These are phyloP conservation scores for Proliferodiscus dingleyae DNA, from an alignment of 2,329 filamentous ascomycete species.

Conservation along the genomic window DNA sequence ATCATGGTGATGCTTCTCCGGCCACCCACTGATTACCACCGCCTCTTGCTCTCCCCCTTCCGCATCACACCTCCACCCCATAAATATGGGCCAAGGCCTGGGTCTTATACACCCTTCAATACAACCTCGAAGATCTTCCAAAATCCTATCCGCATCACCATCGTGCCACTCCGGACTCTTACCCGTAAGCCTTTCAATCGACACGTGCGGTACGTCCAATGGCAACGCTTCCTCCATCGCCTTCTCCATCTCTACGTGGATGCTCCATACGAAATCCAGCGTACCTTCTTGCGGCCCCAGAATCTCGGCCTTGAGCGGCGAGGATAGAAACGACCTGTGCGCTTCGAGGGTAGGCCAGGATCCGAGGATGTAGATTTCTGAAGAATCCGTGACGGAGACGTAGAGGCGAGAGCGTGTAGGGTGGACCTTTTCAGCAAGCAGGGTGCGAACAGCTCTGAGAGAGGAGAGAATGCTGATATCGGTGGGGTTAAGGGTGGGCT, in stretches of 20 bases:
- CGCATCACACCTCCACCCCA: not conserved
- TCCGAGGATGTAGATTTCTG: slow-evolving; percentile 5
- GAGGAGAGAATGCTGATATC: not conserved
- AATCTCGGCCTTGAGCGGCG: not conserved
- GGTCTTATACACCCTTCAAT: too few species aligned
- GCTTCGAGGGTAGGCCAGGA: not conserved
- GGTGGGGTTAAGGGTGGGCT: not conserved
- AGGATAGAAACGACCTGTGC: not conserved
- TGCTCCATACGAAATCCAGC: not conserved
- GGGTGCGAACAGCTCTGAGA: not conserved
- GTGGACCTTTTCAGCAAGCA: slow-evolving; percentile 1
- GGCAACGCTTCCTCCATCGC: not conserved
- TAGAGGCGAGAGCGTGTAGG: slow-evolving; percentile 4
- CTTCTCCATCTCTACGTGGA: slow-evolving; percentile 1
- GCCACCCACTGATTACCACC: not conserved
- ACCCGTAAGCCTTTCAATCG: not conserved
- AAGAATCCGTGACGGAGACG: not conserved
- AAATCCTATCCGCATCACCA: not conserved
- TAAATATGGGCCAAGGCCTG: not conserved
- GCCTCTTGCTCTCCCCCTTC: not conserved
- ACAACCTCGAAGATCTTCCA: not conserved
- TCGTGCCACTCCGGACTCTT: not conserved
- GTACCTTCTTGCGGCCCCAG: slow-evolving; percentile 1
- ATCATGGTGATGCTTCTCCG: not conserved
- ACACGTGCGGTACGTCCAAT: not conserved